Conservation (phyloP, 495 filamentous ascomycete species). For the Penicillium lividum region DNA sequence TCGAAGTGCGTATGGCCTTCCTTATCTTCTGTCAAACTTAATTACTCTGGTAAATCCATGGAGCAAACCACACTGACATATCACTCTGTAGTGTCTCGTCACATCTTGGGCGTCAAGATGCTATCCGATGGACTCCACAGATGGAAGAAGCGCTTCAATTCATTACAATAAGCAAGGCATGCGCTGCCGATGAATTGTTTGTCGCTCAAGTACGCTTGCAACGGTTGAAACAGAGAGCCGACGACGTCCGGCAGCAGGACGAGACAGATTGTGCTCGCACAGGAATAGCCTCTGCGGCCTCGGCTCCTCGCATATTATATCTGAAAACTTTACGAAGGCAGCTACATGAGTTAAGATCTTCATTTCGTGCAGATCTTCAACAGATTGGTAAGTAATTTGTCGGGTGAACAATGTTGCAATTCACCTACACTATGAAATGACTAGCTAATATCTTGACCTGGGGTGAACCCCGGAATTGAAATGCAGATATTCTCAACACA, state of each 20-base stretch:
- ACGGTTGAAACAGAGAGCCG: slow-evolving; percentile 26
- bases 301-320: slow-evolving; percentile 27
- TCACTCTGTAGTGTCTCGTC: slow-evolving; percentile 29
- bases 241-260: slow-evolving; percentile 26
- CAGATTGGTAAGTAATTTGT: slow-evolving; percentile 21
- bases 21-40: background rate
- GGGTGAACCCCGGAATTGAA: background rate
- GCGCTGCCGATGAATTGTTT: slow-evolving; percentile 25
- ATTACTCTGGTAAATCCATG: no score
- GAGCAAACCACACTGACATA: slow-evolving; percentile 8
- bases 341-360: slow-evolving; percentile 22
- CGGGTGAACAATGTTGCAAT: background rate
- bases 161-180: slow-evolving; percentile 20
- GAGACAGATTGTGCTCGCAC: slow-evolving; percentile 19
- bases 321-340: slow-evolving; percentile 27
- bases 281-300: slow-evolving; percentile 10
- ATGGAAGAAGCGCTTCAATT: slow-evolving; percentile 31
- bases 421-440: background rate
- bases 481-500: slow-evolving; percentile 29
- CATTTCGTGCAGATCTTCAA: slow-evolving; percentile 15
- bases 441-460: background rate
- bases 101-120: slow-evolving; percentile 27
- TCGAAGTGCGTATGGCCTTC: slow-evolving; percentile 25
- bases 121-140: slow-evolving; percentile 31
- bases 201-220: slow-evolving; percentile 31